Conservation (phyloP, 2,329 filamentous ascomycete genomes). For the Orbilia javanica region DNA sequence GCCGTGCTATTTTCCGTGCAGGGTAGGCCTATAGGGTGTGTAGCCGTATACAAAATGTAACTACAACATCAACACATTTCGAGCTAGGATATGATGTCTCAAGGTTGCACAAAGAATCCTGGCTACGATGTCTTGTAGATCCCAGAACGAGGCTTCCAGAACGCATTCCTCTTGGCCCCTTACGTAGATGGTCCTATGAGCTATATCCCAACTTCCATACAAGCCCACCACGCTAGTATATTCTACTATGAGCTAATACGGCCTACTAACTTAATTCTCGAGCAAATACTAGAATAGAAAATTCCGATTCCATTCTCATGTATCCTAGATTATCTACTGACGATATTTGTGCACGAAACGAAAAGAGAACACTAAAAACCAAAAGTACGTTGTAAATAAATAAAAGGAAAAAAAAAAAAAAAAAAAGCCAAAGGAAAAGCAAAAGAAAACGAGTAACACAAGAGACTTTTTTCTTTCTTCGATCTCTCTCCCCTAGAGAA, state of each 20-base stretch:
- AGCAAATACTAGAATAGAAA: constrained; percentile 2
- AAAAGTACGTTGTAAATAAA: neutral
- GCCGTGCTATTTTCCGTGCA: constrained; percentile 1
- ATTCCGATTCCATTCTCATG: constrained; percentile 26
- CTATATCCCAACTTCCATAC: neutral
- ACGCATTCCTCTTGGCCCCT: neutral
- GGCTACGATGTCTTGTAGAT: neutral
- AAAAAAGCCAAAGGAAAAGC: too few relatives aligned
- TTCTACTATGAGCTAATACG: neutral
- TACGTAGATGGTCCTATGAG: neutral
- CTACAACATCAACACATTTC: constrained; percentile 8
- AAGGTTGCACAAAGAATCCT: constrained; percentile 16
- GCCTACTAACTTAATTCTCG: neutral
- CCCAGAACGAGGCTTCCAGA: constrained; percentile 2
- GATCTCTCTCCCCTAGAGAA: constrained; percentile 12
- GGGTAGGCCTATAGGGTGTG: neutral
- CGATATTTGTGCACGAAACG: constrained; percentile 22
- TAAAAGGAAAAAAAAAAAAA: too few relatives aligned
- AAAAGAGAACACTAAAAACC: constrained; percentile 6
- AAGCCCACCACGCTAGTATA: neutral
- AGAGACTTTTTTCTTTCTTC: constrained; percentile 19
- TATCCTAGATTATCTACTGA: constrained; percentile 42
- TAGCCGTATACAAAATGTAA: neutral
- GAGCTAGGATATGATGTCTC: neutral
- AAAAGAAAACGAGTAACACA: neutral